Conservation (phyloP, 1,284 basidiomycete genomes). For the Tremellales sp. region DNA sequence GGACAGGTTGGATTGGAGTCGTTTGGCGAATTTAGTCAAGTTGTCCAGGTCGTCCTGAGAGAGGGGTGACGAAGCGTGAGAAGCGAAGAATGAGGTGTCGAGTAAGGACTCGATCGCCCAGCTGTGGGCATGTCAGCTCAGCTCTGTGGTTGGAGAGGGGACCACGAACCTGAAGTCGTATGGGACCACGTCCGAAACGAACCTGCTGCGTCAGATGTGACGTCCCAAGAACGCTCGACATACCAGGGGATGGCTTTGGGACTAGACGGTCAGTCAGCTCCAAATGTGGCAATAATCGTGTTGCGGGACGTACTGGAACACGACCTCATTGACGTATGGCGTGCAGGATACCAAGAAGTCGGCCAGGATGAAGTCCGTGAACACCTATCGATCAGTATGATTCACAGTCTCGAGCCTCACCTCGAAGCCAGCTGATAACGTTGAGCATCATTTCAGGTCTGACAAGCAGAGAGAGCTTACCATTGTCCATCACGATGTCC, state of each 20-base stretch:
- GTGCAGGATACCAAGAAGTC: conserved; percentile 89
- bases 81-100: conserved; percentile 56
- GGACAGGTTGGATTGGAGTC: conserved; percentile 71
- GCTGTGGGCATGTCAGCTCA: conserved; percentile 9
- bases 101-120: conserved; percentile 52
- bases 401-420: conserved; percentile 44
- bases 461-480: no score
- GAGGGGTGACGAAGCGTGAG: conserved; percentile 52
- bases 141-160: conserved; percentile 46
- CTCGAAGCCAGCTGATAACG: conserved; percentile 75
- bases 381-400: conserved; percentile 57
- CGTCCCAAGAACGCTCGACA: not conserved
- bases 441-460: no score
- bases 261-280: conserved; percentile 49
- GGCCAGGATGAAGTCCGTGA: conserved; percentile 90
- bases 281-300: no score
- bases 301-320: conserved; percentile 72
- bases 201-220: conserved; percentile 57
- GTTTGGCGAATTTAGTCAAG: conserved; percentile 60
- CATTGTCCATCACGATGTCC: conserved; percentile 91
- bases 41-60: conserved; percentile 25
- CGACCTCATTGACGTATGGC: conserved; percentile 70
- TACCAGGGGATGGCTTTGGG: conserved; percentile 71
- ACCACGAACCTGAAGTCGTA: conserved; percentile 59
- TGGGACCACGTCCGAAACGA: conserved; percentile 85